phyloP scores from a whole-genome alignment of 176 grass and related monocot genomes.

The Avena eriantha region DNA sequence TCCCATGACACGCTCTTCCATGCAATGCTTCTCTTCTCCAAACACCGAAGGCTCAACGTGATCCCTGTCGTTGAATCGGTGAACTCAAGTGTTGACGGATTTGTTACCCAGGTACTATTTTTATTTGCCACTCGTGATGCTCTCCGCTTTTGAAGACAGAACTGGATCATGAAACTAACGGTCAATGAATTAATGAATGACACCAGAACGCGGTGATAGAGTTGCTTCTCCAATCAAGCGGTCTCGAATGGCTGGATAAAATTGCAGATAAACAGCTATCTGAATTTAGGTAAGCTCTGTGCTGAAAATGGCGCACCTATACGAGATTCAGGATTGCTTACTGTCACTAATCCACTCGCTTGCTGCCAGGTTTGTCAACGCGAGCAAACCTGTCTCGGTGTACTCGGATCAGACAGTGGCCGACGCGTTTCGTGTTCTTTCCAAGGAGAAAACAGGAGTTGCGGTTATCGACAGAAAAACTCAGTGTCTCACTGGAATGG shows the following conservation, averaged over 20 bases:
- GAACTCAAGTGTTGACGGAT: conserved; percentile 48
- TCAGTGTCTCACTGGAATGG: conserved; percentile 42
- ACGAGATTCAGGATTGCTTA: not conserved
- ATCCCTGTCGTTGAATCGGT: conserved; percentile 53
- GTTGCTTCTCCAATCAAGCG: conserved; percentile 64
- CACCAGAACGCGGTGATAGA: conserved; percentile 56
- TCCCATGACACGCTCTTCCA: conserved; percentile 60
- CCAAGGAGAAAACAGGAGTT: conserved; percentile 47
- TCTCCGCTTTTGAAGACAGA: not conserved
- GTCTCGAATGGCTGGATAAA: conserved; percentile 61
- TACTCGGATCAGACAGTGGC: conserved; percentile 49
- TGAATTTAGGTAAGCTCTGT: conserved; percentile 49
- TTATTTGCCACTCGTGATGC: not conserved
- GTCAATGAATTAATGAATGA: not conserved
- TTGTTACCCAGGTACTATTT: conserved; percentile 61
- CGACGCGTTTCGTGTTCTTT: conserved; percentile 45
- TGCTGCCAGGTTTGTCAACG: conserved; percentile 33
- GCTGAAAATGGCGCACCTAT: not conserved
- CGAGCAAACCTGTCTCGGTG: conserved; percentile 29
- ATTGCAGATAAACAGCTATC: conserved; percentile 55
- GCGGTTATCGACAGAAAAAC: conserved; percentile 53
- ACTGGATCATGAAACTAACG: not conserved
- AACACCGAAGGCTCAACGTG: conserved; percentile 62
- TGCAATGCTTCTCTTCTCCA: conserved; percentile 60
- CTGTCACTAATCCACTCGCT: not conserved